Evolutionary conservation across 2,329 filamentous ascomycete genomes (phyloP), one percentile per base, ranked within the genome.

Genomic region (Neopestalotiopsis rosae): DNA sequence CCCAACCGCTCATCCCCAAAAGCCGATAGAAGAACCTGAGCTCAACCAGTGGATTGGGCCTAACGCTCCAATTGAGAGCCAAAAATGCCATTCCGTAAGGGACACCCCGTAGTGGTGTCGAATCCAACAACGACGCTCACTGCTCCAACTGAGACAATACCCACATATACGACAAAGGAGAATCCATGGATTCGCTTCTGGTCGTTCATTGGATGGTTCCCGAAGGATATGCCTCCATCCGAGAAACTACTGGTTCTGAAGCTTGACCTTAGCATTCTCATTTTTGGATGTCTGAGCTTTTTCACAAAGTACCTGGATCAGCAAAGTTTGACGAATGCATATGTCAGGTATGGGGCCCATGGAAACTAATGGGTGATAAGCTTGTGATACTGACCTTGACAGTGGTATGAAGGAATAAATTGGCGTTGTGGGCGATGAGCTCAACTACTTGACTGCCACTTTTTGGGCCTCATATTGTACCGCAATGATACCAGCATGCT

Each of bases 281-380:
- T 81, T 7, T 81, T 80, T 69, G 80, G 80, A 0, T 82, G 80
- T 30, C 70, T 81, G 4, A 80, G 77, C 7, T 81, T 81, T 71
- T 82, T 81, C 67, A 82, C 79, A 4, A 81, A 82, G 30, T 81
- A 81, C 66, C 74, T 82, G 5, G 79, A 81, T 62, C 79, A 80
- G 57, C 76, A 78, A 28, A 78, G 78, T 2, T 73, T 80, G n/a
- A 80, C 79, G 63, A 81, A 81, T 28, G 79, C 78, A 52, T 80
- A 79, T 67, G 78, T 81, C 24, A 80, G 76, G 79, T 78, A 70
- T 5, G 73, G 72, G 10, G 13, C 0, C 56, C 13, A 42, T 42
- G n/a, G 14, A 42, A 30, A n/a, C 24, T 20, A 28, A 28, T 28
- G 24, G 24, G 24, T 28, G 24, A 28, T 3, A 28, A 28, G 13